Percentiles rank a stretch among this genome's conserved stretches.
These are phyloP conservation scores for Taphrina deformans DNA, from an alignment of 1,139 yeast genomes.

Conservation along the genomic window DNA sequence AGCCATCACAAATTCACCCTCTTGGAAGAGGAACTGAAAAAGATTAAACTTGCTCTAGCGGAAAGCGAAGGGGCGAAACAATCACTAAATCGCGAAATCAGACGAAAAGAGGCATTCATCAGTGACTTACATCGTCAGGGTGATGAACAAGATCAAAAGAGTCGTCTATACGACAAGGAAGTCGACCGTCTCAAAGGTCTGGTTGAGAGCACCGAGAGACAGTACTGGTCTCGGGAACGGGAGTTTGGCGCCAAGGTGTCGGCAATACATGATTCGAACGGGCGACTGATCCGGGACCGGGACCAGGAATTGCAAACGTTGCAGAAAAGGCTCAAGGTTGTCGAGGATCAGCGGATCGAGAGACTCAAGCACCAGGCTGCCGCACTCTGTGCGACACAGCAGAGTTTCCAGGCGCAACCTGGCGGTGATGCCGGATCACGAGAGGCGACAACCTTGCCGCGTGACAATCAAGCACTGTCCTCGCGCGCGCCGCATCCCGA, in stretches of 20 bases:
- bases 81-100: not conserved
- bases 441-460: not conserved
- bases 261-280: not conserved
- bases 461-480: not conserved
- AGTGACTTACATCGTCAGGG: not conserved
- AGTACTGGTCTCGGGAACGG: constrained; percentile 4
- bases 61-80: not conserved
- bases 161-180: not conserved
- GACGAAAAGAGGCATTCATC: constrained; percentile 1
- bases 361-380: not conserved
- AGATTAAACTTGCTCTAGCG: not conserved
- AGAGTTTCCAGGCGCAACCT: too few relatives aligned
- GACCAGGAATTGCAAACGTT: not conserved
- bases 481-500: too few relatives aligned
- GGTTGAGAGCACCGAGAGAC: not conserved
- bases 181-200: not conserved
- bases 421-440: too few relatives aligned
- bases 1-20: not conserved
- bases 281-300: not conserved
- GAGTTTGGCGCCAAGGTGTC: not conserved
- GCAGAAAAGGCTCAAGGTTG: not conserved
- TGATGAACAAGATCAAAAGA: constrained; percentile 1
- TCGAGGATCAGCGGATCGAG: not conserved
- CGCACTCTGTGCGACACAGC: not conserved
- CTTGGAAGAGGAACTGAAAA: not conserved